Evolutionary conservation across 148 eudicot genomes (phyloP), one percentile per base, ranked within the genome.

Genomic region (Vaccinium macrocarpon): DNA sequence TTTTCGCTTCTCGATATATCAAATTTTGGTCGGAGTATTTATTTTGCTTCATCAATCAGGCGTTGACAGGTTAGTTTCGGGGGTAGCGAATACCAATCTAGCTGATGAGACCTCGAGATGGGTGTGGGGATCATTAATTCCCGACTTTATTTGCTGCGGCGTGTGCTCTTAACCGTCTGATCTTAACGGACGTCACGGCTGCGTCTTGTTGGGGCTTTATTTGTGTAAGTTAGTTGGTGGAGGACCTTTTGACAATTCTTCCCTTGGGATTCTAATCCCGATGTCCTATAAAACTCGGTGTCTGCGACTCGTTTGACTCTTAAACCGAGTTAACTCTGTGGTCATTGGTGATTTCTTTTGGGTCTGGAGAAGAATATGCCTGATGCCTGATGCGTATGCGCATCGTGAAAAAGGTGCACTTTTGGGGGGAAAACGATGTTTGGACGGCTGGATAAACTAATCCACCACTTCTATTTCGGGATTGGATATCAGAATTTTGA

Each of bases 111-210:
- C 55, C 81, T 77, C 79, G 84, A 64, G 79, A 51, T 68, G 59
- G 8, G 77, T 59, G 8, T 11, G 19, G 82, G 4, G 25, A 4
- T 46, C 83, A 38, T 57, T 25, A 13, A 16, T 49, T 23, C 9
- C 64, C 48, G 15, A 38, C 83, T 80, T 32, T 57, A 21, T 68
- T 55, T 72, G 83, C 59, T 57, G 83, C 81, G 80, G 81, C 87
- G 70, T 81, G 83, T 72, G 81, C 27, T 81, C 64, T 48, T 66
- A 50, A 61, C 80, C 84, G 84, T 71, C 80, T 2, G 62, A 56
- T 57, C 35, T 52, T 15, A 4, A n/a, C 70, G 73, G 77, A 80
- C 86, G 83, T 55, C 83, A 85, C 78, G 18, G 73, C 56, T 53
- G 49, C 83, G 55, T 83, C 79, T 23, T 81, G 52, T 35, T 18